phyloP scores from a whole-genome alignment of 2,329 filamentous ascomycete genomes.

The Aspergillus persii region DNA sequence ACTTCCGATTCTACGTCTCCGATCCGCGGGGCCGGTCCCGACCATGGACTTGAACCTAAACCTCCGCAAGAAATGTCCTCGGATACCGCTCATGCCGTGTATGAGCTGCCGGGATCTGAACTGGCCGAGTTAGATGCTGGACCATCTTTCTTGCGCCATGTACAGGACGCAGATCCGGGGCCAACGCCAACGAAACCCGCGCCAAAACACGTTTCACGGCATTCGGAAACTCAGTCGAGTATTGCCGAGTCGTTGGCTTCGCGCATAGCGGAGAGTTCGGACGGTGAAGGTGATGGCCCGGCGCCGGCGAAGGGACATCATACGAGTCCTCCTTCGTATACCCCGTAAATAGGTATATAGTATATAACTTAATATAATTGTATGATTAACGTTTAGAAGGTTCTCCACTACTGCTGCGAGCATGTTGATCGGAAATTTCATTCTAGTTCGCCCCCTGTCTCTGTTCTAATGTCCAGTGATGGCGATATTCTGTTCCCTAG shows the following conservation, averaged over 20 bases:
- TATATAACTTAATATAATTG: too few relatives aligned
- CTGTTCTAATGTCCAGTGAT: too few relatives aligned
- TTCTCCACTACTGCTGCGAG: too few relatives aligned
- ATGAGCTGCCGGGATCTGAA: not conserved
- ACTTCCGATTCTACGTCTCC: not conserved
- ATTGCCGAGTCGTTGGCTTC: constrained; percentile 4
- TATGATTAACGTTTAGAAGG: too few relatives aligned
- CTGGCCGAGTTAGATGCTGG: not conserved
- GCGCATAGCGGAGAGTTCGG: not conserved
- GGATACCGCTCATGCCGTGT: not conserved
- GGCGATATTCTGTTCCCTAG: too few relatives aligned
- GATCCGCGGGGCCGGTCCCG: not conserved
- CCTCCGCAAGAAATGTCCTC: not conserved
- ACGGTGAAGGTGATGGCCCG: not conserved
- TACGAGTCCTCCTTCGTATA: constrained; percentile 1
- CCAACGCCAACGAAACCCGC: not conserved
- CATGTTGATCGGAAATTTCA: too few relatives aligned
- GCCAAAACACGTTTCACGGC: not conserved
- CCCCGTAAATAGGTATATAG: not conserved
- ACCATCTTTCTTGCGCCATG: not conserved
- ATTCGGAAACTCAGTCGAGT: not conserved
- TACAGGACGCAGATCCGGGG: not conserved
- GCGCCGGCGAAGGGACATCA: not conserved
- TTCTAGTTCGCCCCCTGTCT: too few relatives aligned
- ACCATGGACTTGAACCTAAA: too few relatives aligned